phyloP scores from a whole-genome alignment of 768 basidiomycete species.

The Tephrocybe rancida region DNA sequence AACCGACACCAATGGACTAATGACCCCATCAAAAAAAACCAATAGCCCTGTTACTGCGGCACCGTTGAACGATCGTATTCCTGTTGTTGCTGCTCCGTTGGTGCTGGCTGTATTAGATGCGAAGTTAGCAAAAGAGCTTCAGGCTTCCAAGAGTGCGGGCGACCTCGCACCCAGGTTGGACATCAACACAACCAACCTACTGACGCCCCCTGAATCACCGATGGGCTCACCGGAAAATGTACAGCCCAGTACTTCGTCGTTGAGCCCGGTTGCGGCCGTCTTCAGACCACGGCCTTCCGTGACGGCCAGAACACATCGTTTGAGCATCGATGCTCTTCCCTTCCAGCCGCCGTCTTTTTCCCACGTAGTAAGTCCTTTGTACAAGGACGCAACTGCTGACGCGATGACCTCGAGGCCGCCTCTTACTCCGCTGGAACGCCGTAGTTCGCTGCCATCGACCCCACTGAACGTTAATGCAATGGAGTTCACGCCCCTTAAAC shows the following conservation, averaged over 20 bases:
- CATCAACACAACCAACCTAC: background rate
- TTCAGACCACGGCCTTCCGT: background rate
- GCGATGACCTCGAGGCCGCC: background rate
- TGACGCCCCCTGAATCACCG: conserved; percentile 3
- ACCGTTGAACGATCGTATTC: background rate
- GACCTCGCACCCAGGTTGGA: background rate
- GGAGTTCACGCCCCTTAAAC: background rate
- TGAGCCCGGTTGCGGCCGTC: background rate
- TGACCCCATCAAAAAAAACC: background rate
- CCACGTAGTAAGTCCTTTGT: too few species aligned
- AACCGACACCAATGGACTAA: background rate
- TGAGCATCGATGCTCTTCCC: background rate
- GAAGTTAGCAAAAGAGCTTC: background rate
- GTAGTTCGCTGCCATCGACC: background rate
- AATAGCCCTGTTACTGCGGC: background rate
- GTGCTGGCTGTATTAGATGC: background rate
- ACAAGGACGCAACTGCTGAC: background rate
- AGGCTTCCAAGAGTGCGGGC: background rate
- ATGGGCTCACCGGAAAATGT: background rate
- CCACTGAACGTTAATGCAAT: background rate
- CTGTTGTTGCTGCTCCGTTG: background rate
- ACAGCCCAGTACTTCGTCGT: background rate
- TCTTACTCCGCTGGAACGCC: background rate
- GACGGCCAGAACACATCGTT: background rate
- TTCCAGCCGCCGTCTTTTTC: background rate